phyloP scores from a whole-genome alignment of 345 rosid genomes.

The Populus tremula region DNA sequence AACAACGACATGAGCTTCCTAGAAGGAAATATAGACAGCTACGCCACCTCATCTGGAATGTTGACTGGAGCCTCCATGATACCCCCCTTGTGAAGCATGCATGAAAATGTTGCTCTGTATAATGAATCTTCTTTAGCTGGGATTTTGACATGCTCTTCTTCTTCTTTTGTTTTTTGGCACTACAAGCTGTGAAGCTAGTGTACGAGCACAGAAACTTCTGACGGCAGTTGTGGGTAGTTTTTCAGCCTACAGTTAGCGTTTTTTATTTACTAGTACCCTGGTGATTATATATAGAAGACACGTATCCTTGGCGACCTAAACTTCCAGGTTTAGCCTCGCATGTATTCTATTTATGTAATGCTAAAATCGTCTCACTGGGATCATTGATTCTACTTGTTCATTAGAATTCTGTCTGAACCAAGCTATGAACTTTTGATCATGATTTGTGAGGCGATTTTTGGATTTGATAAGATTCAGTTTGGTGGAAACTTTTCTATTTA shows the following conservation, averaged over 20 bases:
- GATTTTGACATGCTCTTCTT: conserved; percentile 11
- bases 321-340: neutral
- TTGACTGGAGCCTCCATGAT: conserved; percentile 28
- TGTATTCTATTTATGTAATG: neutral
- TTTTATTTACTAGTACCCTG: neutral
- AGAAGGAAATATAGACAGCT: conserved; percentile 47
- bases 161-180: neutral
- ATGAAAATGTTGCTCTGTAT: neutral
- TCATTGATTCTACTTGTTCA: neutral
- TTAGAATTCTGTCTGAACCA: neutral
- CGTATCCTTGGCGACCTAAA: conserved; percentile 1
- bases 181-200: neutral
- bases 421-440: neutral
- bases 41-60: conserved; percentile 28
- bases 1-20: conserved; percentile 93
- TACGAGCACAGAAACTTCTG: neutral
- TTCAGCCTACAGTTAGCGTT: neutral
- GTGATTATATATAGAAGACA: conserved; percentile 11
- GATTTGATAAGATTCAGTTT: neutral
- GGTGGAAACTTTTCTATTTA: neutral
- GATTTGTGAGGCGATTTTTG: neutral
- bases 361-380: neutral
- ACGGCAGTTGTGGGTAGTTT: neutral
- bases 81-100: conserved; percentile 24
- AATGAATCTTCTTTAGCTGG: conserved; percentile 5